Percentiles rank a stretch among this genome's conserved stretches.
Conservation (phyloP, 176 grass and related monocot genomes). For the Oropetium thomaeum region DNA sequence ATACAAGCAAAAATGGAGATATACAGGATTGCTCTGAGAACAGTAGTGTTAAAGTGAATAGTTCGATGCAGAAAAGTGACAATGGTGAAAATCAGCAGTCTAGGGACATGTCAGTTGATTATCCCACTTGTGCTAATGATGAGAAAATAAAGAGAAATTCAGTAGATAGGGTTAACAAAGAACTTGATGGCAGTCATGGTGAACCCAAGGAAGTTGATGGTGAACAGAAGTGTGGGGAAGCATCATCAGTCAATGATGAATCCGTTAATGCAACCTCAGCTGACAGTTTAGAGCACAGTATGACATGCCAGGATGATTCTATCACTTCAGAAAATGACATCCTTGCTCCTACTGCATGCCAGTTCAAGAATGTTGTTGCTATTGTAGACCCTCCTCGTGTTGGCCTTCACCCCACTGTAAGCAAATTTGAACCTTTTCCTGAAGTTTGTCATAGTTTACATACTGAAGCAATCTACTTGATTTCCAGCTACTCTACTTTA, state of each 20-base stretch:
- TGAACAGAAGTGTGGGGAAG: constrained; percentile 21
- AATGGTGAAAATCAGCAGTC: constrained; percentile 26
- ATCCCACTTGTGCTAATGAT: constrained; percentile 16
- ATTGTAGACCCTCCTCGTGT: constrained; percentile 94
- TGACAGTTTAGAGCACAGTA: constrained; percentile 31
- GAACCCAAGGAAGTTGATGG: constrained; percentile 11
- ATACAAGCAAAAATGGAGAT: constrained; percentile 19
- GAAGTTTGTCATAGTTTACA: neutral
- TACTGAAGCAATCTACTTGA: neutral
- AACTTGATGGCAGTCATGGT: constrained; percentile 36
- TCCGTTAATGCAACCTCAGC: constrained; percentile 10
- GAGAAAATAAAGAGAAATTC: constrained; percentile 29
- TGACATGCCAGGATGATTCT: constrained; percentile 12
- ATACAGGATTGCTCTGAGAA: constrained; percentile 2
- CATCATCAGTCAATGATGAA: constrained; percentile 19
- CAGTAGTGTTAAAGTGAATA: constrained; percentile 28
- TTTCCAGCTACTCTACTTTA: neutral
- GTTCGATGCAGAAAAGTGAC: constrained; percentile 3
- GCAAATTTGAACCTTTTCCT: constrained; percentile 31
- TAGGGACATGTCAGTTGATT: neutral
- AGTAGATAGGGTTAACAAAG: constrained; percentile 26
- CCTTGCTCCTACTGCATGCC: constrained; percentile 27
- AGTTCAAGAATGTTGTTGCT: constrained; percentile 82
- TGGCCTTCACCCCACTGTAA: constrained; percentile 91
- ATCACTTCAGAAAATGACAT: constrained; percentile 13